These are phyloP conservation scores for Prototheca wickerhamii DNA, from an alignment of 163 green algal species.

Conservation along the genomic window DNA sequence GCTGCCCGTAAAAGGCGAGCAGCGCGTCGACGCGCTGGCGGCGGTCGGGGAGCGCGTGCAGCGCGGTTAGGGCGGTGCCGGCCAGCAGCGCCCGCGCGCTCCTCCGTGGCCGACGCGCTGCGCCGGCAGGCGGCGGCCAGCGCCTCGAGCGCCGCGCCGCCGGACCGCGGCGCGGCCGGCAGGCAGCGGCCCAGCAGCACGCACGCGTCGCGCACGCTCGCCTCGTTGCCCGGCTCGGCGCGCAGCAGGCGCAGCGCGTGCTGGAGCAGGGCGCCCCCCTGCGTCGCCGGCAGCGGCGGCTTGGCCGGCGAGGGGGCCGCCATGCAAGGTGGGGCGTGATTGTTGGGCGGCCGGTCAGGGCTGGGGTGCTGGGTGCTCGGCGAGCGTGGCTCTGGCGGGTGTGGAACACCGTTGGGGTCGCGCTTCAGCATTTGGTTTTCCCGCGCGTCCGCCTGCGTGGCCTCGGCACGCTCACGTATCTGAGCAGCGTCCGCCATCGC, in stretches of 20 bases:
- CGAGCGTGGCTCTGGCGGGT: too few relatives aligned
- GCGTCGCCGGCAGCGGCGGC: constrained; percentile 10
- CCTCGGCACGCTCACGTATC: too few relatives aligned
- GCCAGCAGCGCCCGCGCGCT: constrained; percentile 17
- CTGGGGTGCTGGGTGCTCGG: too few relatives aligned
- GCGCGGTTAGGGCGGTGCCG: constrained; percentile 8
- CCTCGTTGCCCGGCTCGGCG: not conserved
- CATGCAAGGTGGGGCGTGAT: not conserved
- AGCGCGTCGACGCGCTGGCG: too few relatives aligned
- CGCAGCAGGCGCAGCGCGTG: constrained; percentile 1
- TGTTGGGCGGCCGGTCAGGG: constrained; percentile 7
- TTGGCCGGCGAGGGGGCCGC: constrained; percentile 18
- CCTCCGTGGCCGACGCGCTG: constrained; percentile 11
- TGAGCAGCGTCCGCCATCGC: too few relatives aligned
- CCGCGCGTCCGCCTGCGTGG: too few relatives aligned
- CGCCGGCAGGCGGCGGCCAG: constrained; percentile 10
- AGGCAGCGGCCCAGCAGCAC: constrained; percentile 6
- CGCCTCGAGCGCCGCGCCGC: constrained; percentile 17
- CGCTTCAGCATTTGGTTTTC: too few relatives aligned
- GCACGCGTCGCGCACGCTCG: constrained; percentile 15
- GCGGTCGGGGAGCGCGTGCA: too few relatives aligned
- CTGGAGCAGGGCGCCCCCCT: constrained; percentile 4
- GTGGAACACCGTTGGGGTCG: too few relatives aligned
- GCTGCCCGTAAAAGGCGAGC: too few relatives aligned
- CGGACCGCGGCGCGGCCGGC: not conserved